A percentile compares a stretch with the other conserved stretches of the same genome.
phyloP scores from a whole-genome alignment of 257 asterid genomes.

The Striga asiatica region DNA sequence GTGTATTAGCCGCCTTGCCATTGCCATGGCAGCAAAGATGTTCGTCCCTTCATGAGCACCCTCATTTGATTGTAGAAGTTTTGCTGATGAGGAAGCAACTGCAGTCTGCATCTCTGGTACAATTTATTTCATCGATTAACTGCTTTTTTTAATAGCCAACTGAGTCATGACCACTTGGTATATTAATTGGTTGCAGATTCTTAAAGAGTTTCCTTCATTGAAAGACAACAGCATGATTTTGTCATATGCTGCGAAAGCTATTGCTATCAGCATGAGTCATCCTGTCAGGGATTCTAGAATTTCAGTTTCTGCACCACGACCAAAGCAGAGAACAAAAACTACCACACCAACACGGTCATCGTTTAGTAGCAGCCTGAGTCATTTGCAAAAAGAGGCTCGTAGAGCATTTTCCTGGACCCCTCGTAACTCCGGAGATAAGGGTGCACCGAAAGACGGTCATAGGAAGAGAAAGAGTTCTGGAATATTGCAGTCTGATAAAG shows the following conservation, averaged over 20 bases:
- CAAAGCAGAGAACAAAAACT: conserved; percentile 64
- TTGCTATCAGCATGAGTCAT: conserved; percentile 65
- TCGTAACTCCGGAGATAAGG: conserved; percentile 72
- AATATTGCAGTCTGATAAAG: conserved; percentile 70
- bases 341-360: conserved; percentile 74
- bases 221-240: conserved; percentile 73
- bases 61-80: conserved; percentile 90
- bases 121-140: conserved; percentile 16
- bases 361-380: conserved; percentile 74
- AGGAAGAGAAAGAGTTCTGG: conserved; percentile 97
- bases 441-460: conserved; percentile 55
- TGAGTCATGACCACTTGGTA: conserved; percentile 13
- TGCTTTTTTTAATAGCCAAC: conserved; percentile 2
- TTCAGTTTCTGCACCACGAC: conserved; percentile 59
- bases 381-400: conserved; percentile 94
- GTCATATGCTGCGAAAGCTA: conserved; percentile 85
- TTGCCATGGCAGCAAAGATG: conserved; percentile 98
- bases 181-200: conserved; percentile 48
- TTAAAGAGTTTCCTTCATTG: conserved; percentile 72
- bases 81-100: conserved; percentile 96
- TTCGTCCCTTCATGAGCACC: conserved; percentile 92
- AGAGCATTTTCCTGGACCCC: conserved; percentile 98
- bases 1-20: conserved; percentile 87
- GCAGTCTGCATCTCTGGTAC: conserved; percentile 93
- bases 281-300: conserved; percentile 70